Percentiles rank a stretch among this genome's conserved stretches.
Conservation (phyloP, 148 eudicot species). For the Chenopodium quinoa region DNA sequence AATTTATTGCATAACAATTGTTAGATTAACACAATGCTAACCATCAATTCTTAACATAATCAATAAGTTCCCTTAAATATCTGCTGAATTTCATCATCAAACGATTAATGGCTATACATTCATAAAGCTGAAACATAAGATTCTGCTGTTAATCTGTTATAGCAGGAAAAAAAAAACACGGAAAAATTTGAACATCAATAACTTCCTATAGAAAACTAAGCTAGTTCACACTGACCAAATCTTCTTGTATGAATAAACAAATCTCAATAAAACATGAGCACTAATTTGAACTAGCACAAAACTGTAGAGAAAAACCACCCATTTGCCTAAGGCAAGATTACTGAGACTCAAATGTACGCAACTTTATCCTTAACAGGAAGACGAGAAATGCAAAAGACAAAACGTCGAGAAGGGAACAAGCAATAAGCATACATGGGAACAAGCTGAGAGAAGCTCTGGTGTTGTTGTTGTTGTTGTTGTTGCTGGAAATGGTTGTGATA, state of each 20-base stretch:
- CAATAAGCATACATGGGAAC: conserved; percentile 39
- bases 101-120: neutral
- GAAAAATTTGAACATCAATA: neutral
- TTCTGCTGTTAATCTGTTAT: neutral
- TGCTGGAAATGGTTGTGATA: conserved; percentile 23
- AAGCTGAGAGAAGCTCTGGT: conserved; percentile 31
- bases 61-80: neutral
- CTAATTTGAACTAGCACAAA: neutral
- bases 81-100: neutral
- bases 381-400: neutral
- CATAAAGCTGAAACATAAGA: neutral
- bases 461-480: conserved; percentile 20
- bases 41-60: neutral
- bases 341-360: neutral
- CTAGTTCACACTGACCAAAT: neutral
- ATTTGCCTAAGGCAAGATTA: neutral
- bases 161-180: neutral
- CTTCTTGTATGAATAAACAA: neutral
- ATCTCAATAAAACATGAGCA: neutral
- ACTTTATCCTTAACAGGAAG: neutral
- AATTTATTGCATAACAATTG: conserved; percentile 20
- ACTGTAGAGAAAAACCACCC: neutral
- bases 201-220: neutral
- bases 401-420: neutral
- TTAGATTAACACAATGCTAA: neutral